These are phyloP conservation scores for Rhodamnia rubescens DNA, from an alignment of 345 rosid species.

Conservation along the genomic window DNA sequence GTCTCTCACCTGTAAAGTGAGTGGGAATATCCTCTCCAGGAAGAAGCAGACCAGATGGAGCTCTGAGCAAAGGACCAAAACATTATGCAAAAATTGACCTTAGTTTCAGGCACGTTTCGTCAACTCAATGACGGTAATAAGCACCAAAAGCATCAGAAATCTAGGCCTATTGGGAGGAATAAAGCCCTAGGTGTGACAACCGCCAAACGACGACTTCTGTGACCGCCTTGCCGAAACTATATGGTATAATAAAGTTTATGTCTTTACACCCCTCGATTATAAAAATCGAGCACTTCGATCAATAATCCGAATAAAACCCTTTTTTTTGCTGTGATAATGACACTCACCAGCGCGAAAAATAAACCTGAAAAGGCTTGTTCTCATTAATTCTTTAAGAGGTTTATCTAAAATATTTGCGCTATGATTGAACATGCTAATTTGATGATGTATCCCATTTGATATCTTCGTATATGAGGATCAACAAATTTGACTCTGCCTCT, in stretches of 20 bases:
- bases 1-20: conserved; percentile 13
- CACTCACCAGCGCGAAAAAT: conserved; percentile 21
- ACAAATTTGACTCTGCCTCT: too few relatives aligned
- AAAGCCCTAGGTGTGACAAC: conserved; percentile 19
- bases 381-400: neutral
- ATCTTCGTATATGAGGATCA: too few relatives aligned
- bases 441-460: neutral
- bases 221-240: conserved; percentile 1
- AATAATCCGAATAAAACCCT: neutral
- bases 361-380: conserved; percentile 9
- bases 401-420: too few relatives aligned
- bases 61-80: conserved; percentile 18
- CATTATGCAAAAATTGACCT: conserved; percentile 1
- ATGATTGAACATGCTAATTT: neutral
- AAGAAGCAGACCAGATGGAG: conserved; percentile 28
- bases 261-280: neutral
- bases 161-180: conserved; percentile 8
- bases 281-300: neutral
- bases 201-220: conserved; percentile 35
- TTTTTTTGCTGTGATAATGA: conserved; percentile 10
- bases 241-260: neutral
- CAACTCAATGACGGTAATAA: conserved; percentile 16
- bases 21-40: conserved; percentile 26
- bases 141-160: conserved; percentile 13
- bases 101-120: conserved; percentile 1